Conservation (phyloP, 1,284 basidiomycete species). For the Lentinus polychrous region DNA sequence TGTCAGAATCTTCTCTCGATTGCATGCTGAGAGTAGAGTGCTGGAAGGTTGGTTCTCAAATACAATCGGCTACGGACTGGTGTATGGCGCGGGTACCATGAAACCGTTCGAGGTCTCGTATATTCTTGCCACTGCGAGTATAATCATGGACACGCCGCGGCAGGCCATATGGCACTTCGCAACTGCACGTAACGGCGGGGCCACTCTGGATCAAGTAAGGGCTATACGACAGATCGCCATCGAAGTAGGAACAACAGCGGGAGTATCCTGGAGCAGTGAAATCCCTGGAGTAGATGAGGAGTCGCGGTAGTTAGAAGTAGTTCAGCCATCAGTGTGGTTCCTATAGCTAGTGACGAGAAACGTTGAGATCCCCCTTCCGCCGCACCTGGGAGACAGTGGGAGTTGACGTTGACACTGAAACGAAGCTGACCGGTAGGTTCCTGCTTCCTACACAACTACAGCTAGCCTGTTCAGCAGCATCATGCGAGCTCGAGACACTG, state of each 20-base stretch:
- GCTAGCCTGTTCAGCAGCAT: no score
- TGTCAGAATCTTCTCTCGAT: background rate
- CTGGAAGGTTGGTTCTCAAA: slow-evolving; percentile 42
- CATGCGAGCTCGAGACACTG: no score
- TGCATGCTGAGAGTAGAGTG: background rate
- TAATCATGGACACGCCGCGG: slow-evolving; percentile 43
- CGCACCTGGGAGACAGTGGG: no score
- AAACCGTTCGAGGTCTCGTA: slow-evolving; percentile 40
- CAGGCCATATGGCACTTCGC: slow-evolving; percentile 51
- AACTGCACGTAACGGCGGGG: slow-evolving; percentile 31
- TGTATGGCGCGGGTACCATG: slow-evolving; percentile 36
- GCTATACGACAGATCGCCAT: slow-evolving; percentile 28
- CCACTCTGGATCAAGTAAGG: slow-evolving; percentile 23
- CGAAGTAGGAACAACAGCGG: slow-evolving; percentile 18
- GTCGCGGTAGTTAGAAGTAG: background rate
- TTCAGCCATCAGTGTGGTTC: no score
- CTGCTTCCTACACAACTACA: no score
- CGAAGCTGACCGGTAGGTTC: no score
- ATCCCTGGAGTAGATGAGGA: slow-evolving; percentile 9
- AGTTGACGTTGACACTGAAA: no score
- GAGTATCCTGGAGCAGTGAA: slow-evolving; percentile 10
- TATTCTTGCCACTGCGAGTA: slow-evolving; percentile 41
- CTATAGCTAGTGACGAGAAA: no score
- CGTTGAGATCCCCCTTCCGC: no score
- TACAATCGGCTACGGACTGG: slow-evolving; percentile 43